Percentiles rank a stretch among this genome's conserved stretches.
phyloP scores from a whole-genome alignment of 2,329 filamentous ascomycete species.

The Davidsoniella neocaledoniae region DNA sequence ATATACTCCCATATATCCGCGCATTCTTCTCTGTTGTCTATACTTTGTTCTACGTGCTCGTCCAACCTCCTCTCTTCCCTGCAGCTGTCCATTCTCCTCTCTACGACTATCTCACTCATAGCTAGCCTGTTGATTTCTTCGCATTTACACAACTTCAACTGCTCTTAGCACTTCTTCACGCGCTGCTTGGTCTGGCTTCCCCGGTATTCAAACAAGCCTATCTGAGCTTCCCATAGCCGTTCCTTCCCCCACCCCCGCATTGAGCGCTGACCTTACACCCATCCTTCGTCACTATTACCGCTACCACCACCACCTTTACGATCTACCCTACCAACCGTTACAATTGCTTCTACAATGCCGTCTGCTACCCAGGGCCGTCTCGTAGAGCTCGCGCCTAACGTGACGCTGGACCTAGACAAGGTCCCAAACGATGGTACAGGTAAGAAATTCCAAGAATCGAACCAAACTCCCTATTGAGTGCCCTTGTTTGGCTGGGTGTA shows the following conservation, averaged over 20 bases:
- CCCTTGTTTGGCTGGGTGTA: background rate
- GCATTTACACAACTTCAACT: too few species aligned
- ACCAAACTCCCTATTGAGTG: background rate
- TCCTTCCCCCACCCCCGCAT: constrained; percentile 7
- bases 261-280: background rate
- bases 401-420: constrained; percentile 11
- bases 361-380: constrained; percentile 8
- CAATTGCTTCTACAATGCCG: constrained; percentile 3
- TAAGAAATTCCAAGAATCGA: constrained; percentile 21
- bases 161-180: background rate
- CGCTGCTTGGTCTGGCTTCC: background rate
- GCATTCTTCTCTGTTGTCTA: too few species aligned
- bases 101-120: background rate
- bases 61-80: background rate
- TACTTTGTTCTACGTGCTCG: too few species aligned
- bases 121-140: too few species aligned
- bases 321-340: background rate
- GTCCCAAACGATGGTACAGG: constrained; percentile 56
- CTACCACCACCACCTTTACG: background rate
- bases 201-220: background rate
- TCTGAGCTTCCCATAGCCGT: background rate
- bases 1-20: background rate
- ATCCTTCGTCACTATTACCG: background rate
- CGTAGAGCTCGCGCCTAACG: constrained; percentile 12
- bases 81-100: background rate